Evolutionary conservation across 768 basidiomycete genomes (phyloP).

Genomic region (Xerocomellus dryophilus): DNA sequence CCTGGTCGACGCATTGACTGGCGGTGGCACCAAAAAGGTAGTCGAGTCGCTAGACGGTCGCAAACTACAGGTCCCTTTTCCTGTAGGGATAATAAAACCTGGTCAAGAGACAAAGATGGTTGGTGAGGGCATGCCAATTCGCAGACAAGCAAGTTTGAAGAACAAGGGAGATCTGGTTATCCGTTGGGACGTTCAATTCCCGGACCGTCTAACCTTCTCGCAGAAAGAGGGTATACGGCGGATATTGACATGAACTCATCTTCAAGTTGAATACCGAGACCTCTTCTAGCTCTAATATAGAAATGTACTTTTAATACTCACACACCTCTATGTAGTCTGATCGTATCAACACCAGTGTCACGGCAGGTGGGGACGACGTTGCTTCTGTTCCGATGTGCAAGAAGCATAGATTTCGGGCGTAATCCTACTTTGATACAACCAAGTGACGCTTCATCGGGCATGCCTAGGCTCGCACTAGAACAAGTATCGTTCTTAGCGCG

Average conservation of each 20-base stretch:
- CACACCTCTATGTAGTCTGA: constrained; percentile 3
- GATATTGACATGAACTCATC: constrained; percentile 44
- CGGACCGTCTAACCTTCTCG: constrained; percentile 62
- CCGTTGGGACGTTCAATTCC: constrained; percentile 84
- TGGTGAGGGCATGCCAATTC: constrained; percentile 89
- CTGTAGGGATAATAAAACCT: constrained; percentile 69
- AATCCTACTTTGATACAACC: neutral
- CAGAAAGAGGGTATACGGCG: constrained; percentile 83
- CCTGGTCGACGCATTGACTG: constrained; percentile 80
- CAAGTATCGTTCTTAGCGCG: neutral
- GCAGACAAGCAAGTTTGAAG: constrained; percentile 67
- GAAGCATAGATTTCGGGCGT: too few relatives aligned
- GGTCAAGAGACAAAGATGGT: constrained; percentile 65
- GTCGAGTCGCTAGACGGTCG: constrained; percentile 80
- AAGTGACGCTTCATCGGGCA: neutral
- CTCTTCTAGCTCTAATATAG: constrained; percentile 7
- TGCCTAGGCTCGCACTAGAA: neutral
- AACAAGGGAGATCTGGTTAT: constrained; percentile 83
- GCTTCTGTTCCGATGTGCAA: neutral
- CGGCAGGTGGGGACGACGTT: neutral
- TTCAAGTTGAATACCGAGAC: constrained; percentile 19
- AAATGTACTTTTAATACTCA: constrained; percentile 10
- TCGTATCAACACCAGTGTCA: neutral
- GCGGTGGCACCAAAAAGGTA: constrained; percentile 48
- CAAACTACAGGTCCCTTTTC: constrained; percentile 64